Base-by-base conservation (phyloP, 768 basidiomycete genomes). In the Baorangia bicolor region DNA sequence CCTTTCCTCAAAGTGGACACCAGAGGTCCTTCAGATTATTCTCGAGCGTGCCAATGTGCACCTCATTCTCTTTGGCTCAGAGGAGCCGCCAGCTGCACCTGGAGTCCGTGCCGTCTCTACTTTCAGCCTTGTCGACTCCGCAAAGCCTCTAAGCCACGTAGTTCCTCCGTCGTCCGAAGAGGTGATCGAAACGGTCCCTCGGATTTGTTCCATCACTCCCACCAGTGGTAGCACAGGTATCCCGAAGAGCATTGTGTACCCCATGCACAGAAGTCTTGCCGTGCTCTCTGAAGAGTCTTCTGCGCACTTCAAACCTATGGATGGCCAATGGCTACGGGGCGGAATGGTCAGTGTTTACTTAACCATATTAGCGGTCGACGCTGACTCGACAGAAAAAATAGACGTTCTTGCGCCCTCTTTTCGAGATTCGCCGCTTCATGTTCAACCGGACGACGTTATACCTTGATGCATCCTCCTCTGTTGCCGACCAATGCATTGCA, bases 221-320 rank as follows among this genome's bases (percentile, higher is more conserved):
- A 69, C 67, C 5, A 62, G 63, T 33, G 67, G 68, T 27, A 69
- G 61, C 54, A 69, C 67, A 18, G 59, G 59, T n/a, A 13, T 61
- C 31, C 59, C 59, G 11, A 61, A 60, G 47, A 61, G 59, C 20
- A 60, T 60, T 2, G 59, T 61, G 8, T 60, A 61, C 25, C 59
- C 59, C 18, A 60, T 60, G 59, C 43, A 34, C 43, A 61, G 59
- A 44, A 55, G 52, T 3, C 59, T 60, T 21, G 41, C 47, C 8
- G 59, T 60, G 9, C 59, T 60, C 18, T 45, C 52, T n/a, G 52
- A 61, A 34, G 59, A 55, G 47, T 60, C 52, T 20, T 59, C 59
- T 13, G 25, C 21, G 21, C 12, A 46, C 12, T 21, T 60, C 13
- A 61, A 49, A n/a, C 42, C 34, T 10, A 61, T 41, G 59, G 59